These are phyloP conservation scores for Dianthus caryophyllus DNA, from an alignment of 148 eudicot species.

Conservation along the genomic window DNA sequence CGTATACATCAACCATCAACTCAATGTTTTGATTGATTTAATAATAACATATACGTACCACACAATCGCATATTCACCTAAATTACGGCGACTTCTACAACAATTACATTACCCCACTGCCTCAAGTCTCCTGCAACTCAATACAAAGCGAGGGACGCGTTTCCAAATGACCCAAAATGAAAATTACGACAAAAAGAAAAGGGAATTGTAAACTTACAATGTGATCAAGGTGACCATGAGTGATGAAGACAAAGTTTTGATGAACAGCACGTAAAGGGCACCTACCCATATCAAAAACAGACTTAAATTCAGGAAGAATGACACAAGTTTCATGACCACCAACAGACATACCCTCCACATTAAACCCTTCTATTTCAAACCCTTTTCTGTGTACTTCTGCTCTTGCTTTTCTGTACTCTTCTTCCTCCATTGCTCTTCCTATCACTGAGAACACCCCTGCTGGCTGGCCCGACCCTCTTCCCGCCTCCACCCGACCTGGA, in stretches of 20 bases:
- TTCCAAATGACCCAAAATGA: no score
- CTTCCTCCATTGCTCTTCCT: conserved; percentile 77
- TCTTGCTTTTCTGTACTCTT: conserved; percentile 85
- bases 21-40: no score
- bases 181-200: neutral
- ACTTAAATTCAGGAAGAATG: conserved; percentile 76
- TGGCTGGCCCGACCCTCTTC: conserved; percentile 11
- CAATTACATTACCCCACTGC: no score
- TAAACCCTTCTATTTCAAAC: conserved; percentile 55
- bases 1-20: no score
- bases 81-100: no score
- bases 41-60: no score
- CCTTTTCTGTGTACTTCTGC: conserved; percentile 69
- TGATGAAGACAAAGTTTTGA: conserved; percentile 79
- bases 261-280: conserved; percentile 80
- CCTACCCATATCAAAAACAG: conserved; percentile 85
- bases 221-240: conserved; percentile 97
- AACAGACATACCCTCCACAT: conserved; percentile 71
- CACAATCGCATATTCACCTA: no score
- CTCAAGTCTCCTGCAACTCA: no score
- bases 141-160: no score
- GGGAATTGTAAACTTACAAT: conserved; percentile 65
- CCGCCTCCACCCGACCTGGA: conserved; percentile 20
- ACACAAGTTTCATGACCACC: conserved; percentile 96
- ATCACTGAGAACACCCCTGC: conserved; percentile 53